Conservation (phyloP, 495 filamentous ascomycete genomes). For the Tuber magnatum region DNA sequence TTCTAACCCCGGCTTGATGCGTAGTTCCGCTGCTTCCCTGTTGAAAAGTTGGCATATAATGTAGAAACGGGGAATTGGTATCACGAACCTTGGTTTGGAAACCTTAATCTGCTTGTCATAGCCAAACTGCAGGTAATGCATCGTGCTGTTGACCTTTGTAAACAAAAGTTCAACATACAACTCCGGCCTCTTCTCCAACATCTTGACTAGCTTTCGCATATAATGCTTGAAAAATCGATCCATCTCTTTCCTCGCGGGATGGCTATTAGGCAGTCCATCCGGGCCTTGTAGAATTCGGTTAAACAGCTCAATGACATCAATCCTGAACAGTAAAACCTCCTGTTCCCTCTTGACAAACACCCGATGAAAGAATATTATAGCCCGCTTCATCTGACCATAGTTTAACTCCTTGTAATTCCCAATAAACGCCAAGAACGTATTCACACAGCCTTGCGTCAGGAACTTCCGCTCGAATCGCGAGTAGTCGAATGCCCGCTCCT, state of each 20-base stretch:
- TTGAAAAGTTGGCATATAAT: conserved; percentile 3
- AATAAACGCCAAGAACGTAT: conserved; percentile 79
- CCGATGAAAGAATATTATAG: conserved; percentile 90
- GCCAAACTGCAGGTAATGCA: conserved; percentile 82
- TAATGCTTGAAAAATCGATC: conserved; percentile 79
- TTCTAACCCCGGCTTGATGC: conserved; percentile 64
- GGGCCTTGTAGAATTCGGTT: conserved; percentile 90
- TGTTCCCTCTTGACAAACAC: conserved; percentile 91
- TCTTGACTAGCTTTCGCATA: conserved; percentile 65
- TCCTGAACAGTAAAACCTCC: conserved; percentile 75
- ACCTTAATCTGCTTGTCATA: conserved; percentile 70
- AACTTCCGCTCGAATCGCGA: conserved; percentile 72
- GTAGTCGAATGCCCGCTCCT: conserved; percentile 93
- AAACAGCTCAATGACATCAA: conserved; percentile 84
- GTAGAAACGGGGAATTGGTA: background rate
- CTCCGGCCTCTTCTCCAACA: conserved; percentile 73
- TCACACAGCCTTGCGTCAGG: conserved; percentile 71
- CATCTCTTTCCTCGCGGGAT: conserved; percentile 73
- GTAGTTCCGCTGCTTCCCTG: conserved; percentile 58
- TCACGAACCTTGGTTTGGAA: conserved; percentile 42
- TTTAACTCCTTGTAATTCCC: conserved; percentile 76
- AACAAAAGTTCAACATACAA: conserved; percentile 84
- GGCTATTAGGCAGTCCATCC: conserved; percentile 60
- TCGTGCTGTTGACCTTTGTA: conserved; percentile 77
- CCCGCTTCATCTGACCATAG: conserved; percentile 76